These are phyloP conservation scores for Nicotiana attenuata DNA, from an alignment of 257 asterid species.

Conservation along the genomic window DNA sequence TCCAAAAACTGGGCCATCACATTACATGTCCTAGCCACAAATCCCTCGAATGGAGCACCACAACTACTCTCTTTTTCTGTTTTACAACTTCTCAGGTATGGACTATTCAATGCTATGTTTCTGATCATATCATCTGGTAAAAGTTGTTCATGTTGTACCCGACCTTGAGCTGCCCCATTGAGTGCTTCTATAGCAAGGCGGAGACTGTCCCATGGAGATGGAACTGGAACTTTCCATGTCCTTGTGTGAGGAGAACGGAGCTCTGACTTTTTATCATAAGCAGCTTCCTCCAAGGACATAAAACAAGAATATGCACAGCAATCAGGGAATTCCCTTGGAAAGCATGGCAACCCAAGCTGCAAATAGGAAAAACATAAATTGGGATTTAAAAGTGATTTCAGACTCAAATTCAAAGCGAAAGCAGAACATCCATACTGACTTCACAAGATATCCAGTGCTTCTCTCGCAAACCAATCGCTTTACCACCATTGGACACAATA, in stretches of 20 bases:
- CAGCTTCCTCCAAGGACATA: constrained; percentile 50
- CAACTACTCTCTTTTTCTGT: constrained; percentile 12
- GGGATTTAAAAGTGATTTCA: not conserved
- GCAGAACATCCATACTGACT: constrained; percentile 31
- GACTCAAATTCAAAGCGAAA: not conserved
- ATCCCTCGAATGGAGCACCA: constrained; percentile 38
- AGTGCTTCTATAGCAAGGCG: constrained; percentile 22
- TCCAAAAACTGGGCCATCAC: constrained; percentile 37
- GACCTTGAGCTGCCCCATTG: constrained; percentile 14
- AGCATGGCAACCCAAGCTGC: constrained; percentile 73
- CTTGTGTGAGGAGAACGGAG: constrained; percentile 49
- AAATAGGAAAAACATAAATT: constrained; percentile 11
- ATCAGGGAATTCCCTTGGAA: constrained; percentile 82
- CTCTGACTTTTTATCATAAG: constrained; percentile 29
- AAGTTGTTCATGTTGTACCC: constrained; percentile 17
- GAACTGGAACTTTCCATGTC: constrained; percentile 44
- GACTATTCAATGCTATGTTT: constrained; percentile 15
- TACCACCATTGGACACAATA: constrained; percentile 64
- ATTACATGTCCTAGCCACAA: constrained; percentile 61
- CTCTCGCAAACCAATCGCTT: constrained; percentile 79
- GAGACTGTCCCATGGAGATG: constrained; percentile 68
- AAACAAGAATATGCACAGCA: constrained; percentile 51
- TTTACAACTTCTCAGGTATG: constrained; percentile 13
- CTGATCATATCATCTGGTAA: constrained; percentile 10
- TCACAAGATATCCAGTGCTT: constrained; percentile 76